Conservation (phyloP, 192 early-diverging fungal species). For the Rhizophlyctis rosea region DNA sequence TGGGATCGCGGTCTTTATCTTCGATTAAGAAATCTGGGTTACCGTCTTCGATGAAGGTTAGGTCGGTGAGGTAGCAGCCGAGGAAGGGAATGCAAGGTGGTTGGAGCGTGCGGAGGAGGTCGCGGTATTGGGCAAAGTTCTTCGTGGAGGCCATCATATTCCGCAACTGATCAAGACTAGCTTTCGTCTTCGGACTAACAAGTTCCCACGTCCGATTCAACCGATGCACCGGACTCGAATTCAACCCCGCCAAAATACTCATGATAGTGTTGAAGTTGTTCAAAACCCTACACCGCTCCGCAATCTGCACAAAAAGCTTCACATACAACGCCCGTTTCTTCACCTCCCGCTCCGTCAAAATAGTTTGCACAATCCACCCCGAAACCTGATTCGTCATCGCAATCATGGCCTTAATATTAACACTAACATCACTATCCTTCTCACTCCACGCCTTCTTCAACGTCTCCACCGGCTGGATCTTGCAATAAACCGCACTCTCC, state of each 20-base stretch:
- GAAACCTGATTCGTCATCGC: conserved; percentile 73
- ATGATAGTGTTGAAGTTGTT: conserved; percentile 94
- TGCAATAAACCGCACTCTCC: conserved; percentile 74
- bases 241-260: conserved; percentile 82
- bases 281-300: conserved; percentile 48
- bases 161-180: conserved; percentile 50
- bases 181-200: conserved; percentile 11
- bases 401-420: conserved; percentile 83
- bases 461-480: conserved; percentile 82
- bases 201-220: conserved; percentile 85
- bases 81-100: conserved; percentile 63
- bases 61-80: conserved; percentile 76
- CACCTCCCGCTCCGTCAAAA: conserved; percentile 64
- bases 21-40: conserved; percentile 59
- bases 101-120: conserved; percentile 69
- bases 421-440: conserved; percentile 49
- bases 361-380: conserved; percentile 78
- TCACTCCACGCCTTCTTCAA: conserved; percentile 83
- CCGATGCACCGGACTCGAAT: conserved; percentile 78
- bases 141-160: conserved; percentile 71
- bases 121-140: conserved; percentile 80
- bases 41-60: conserved; percentile 87
- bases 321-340: conserved; percentile 72
- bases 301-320: conserved; percentile 54
- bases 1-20: too few relatives aligned